Conservation (phyloP, 441 rosid species). For the Gossypium laxum region DNA sequence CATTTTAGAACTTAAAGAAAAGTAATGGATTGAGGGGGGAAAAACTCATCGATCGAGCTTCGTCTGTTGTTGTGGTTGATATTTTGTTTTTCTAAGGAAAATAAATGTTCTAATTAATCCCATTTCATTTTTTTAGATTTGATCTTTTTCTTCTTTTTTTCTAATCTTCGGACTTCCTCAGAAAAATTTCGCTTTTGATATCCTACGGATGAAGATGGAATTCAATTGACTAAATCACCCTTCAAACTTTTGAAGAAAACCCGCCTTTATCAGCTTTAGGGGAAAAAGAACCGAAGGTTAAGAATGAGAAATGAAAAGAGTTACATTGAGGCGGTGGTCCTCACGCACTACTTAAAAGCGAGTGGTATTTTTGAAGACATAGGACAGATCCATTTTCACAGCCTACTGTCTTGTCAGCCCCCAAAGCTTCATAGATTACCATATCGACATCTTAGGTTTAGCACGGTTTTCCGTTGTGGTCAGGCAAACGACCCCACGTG, state of each 20-base stretch:
- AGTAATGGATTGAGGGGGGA: neutral
- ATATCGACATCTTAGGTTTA: neutral
- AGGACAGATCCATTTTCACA: neutral
- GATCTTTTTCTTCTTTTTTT: neutral
- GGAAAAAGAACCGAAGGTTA: neutral
- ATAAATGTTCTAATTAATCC: slow-evolving; percentile 9
- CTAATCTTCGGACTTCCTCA: neutral
- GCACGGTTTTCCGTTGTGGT: neutral
- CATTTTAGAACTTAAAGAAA: neutral
- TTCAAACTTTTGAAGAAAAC: neutral
- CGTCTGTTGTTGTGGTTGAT: slow-evolving; percentile 12
- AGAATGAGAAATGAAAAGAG: neutral
- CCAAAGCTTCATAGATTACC: neutral
- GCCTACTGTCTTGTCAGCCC: neutral
- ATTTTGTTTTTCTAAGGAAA: slow-evolving; percentile 12
- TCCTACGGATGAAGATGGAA: slow-evolving; percentile 11
- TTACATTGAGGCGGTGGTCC: neutral
- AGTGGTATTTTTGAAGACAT: neutral
- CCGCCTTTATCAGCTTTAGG: neutral
- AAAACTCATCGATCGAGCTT: slow-evolving; percentile 17
- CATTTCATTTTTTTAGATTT: neutral
- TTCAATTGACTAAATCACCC: slow-evolving; percentile 15
- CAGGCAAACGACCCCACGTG: neutral
- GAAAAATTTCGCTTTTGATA: neutral
- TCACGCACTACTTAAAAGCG: slow-evolving; percentile 14